Base-by-base conservation (phyloP, 2,329 filamentous ascomycete genomes). In the Colletotrichum spinosum region DNA sequence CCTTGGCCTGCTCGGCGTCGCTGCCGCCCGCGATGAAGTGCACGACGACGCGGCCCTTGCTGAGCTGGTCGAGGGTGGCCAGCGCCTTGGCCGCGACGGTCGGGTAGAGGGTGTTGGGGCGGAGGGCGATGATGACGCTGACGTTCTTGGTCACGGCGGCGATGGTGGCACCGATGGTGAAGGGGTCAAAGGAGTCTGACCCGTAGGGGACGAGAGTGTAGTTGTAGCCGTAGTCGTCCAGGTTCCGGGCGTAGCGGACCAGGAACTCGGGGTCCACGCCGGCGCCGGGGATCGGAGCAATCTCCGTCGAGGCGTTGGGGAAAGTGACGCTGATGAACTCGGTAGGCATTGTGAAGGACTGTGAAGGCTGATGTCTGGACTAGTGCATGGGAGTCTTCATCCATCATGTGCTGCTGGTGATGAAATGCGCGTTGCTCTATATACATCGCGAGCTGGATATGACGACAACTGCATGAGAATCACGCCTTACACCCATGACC, bases 1-100 rank as follows among this genome's bases (percentile, higher is more conserved):
- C 87, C 34, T 79, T 80, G 1, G 85, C 86, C 72, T 89, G 87
- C 67, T 89, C 87, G 3, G 74, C 82, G 59, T 89, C 87, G 61
- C 81, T 87, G 52, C 87, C 87, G 35, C 87, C 87, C 1, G 87
- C 87, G 67, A 89, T 89, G 70, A 89, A 88, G 70, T 89, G 87
- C 10, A 88, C 87, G 0, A 89, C 86, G 4, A 82, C 86, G 9
- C 86, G 83, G 8, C 87, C 87, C 3, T 73, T 75, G 72, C 84
- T 84, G 34, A 89, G 82, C 67, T 88, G 86, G 68, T 88, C 86
- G 0, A 89, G 82, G 0, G 87, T 89, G 2, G 87, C 86, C 1
- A 89, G 81, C 4, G 85, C 82, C 73, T 88, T 89, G 46, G 87
- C 87, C 0, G 87, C 87, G 0, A 88, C 86, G 2, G 87, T 89